Conservation (phyloP, 345 rosid genomes). For the Populus pruinosa region DNA sequence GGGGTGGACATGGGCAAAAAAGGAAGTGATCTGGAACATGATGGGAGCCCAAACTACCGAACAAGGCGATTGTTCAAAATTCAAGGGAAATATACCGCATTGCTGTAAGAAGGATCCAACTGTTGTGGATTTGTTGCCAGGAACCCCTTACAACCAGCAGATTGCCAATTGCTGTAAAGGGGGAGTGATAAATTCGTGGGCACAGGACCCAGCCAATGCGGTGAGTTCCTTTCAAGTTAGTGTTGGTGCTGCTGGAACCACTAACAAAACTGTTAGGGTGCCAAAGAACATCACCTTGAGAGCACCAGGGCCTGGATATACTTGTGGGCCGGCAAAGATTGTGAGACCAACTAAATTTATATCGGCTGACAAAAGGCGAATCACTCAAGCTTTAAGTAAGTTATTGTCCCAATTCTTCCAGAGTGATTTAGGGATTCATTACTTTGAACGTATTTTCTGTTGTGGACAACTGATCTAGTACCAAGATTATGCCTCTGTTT, state of each 20-base stretch:
- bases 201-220: conserved; percentile 23
- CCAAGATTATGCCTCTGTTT: background rate
- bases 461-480: background rate
- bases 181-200: conserved; percentile 30
- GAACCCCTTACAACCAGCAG: conserved; percentile 37
- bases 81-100: conserved; percentile 29
- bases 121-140: conserved; percentile 31
- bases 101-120: conserved; percentile 32
- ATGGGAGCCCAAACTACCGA: conserved; percentile 31
- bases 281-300: conserved; percentile 33
- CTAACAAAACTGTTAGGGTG: conserved; percentile 29
- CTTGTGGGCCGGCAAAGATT: conserved; percentile 33
- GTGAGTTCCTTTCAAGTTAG: conserved; percentile 30
- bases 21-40: conserved; percentile 36
- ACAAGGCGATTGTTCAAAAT: conserved; percentile 31
- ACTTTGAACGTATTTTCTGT: background rate
- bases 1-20: conserved; percentile 33
- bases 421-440: background rate
- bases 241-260: conserved; percentile 34
- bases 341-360: conserved; percentile 23
- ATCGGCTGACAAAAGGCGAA: conserved; percentile 26
- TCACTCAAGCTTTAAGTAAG: conserved; percentile 35
- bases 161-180: conserved; percentile 38
- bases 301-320: conserved; percentile 36
- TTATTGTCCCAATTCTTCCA: background rate